Conservation (phyloP, 2,329 filamentous ascomycete species). For the Calonectria pauciramosa region DNA sequence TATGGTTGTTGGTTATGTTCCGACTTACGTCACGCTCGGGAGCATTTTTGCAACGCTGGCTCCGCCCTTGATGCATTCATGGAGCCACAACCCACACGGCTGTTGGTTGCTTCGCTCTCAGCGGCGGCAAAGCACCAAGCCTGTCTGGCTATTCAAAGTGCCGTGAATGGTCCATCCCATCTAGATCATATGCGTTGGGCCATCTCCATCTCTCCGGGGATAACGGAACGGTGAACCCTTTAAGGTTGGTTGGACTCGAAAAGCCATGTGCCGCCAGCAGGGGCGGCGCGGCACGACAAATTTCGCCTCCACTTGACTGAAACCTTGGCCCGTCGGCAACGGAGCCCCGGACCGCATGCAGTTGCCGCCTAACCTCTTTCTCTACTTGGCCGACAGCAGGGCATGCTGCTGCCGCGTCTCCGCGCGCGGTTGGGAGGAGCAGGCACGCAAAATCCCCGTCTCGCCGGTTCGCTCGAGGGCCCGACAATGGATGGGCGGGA, state of each 20-base stretch:
- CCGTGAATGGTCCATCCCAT: background rate
- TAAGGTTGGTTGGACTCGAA: background rate
- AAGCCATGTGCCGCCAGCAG: background rate
- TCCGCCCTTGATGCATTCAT: background rate
- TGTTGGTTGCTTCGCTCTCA: background rate
- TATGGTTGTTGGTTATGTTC: background rate
- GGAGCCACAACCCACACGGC: background rate
- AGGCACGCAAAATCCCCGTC: background rate
- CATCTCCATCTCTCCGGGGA: background rate
- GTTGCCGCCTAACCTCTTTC: background rate
- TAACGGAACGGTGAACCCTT: background rate
- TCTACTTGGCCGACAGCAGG: background rate
- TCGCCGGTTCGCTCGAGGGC: background rate
- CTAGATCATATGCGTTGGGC: background rate
- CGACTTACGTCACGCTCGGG: background rate
- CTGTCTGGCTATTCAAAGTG: background rate
- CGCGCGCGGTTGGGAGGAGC: background rate
- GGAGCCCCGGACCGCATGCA: background rate
- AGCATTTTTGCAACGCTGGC: background rate
- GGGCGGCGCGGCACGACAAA: background rate
- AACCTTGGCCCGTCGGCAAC: background rate
- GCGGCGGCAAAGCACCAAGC: background rate
- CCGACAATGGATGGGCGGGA: background rate
- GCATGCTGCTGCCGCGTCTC: background rate
- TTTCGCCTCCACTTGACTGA: slow-evolving; percentile 4